These are phyloP conservation scores for Beverwykella pulmonaria DNA, from an alignment of 495 filamentous ascomycete genomes.

Conservation along the genomic window DNA sequence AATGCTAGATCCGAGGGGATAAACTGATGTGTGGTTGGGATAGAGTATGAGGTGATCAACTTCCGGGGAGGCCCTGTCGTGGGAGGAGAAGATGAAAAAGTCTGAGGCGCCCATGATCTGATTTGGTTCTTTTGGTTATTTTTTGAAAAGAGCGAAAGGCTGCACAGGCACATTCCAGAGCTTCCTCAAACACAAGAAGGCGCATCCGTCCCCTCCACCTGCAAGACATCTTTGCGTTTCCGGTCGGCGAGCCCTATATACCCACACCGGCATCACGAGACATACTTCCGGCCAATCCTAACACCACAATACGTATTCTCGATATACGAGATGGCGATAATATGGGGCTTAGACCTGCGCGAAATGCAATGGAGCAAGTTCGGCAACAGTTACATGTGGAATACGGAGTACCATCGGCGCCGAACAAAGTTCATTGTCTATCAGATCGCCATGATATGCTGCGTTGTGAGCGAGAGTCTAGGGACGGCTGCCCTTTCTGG, in stretches of 20 bases:
- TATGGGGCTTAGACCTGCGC: slow-evolving; percentile 56
- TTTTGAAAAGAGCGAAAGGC: too few species aligned
- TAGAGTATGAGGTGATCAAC: neutral
- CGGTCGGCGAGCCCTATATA: neutral
- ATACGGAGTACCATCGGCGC: slow-evolving; percentile 52
- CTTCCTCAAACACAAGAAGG: too few species aligned
- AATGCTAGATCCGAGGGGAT: neutral
- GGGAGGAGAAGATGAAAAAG: too few species aligned
- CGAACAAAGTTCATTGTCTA: slow-evolving; percentile 59
- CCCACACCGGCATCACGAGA: too few species aligned
- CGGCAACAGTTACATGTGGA: slow-evolving; percentile 56
- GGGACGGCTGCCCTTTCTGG: slow-evolving; percentile 55
- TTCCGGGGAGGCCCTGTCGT: too few species aligned
- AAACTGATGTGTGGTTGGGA: neutral
- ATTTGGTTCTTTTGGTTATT: too few species aligned
- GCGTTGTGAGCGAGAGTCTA: slow-evolving; percentile 55
- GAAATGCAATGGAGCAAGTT: slow-evolving; percentile 58
- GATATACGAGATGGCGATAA: slow-evolving; percentile 46
- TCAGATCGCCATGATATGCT: slow-evolving; percentile 57
- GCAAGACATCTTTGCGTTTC: neutral
- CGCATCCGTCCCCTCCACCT: too few species aligned
- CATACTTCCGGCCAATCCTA: too few species aligned
- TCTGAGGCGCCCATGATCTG: too few species aligned
- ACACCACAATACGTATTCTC: too few species aligned
- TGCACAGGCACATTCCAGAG: too few species aligned